Evolutionary conservation across 2,329 filamentous ascomycete species (phyloP), one percentile per base, ranked within the genome.

Genomic region (Herpomyces periplanetae): DNA sequence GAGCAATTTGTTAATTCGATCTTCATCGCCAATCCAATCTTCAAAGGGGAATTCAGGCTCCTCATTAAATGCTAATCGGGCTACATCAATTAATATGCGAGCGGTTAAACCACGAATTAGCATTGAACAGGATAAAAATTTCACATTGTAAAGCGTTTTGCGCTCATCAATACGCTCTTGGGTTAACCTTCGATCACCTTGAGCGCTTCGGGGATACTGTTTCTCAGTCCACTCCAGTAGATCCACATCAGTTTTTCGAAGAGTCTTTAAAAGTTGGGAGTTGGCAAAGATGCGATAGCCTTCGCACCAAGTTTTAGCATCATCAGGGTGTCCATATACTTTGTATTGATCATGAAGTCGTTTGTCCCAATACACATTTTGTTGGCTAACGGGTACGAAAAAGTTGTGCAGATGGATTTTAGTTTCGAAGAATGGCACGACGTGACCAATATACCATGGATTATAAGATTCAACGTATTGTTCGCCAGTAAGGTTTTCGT

Each of bases 91-190:
- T 21, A 88, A 36, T 21, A 91, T 75, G 20, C 69, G 47, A 2
- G 69, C 75, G 20, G 75, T 91, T 68, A 91, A 75, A 8, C 75
- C 75, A 51, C 73, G 88, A 3, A 91, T 71, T 28, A 64, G 58
- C 45, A 16, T 41, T 41, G 17, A 47, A 31, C 2, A 43, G 43
- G 3, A 34, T 27, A n/a, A 35, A 20, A 3, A 19, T 25, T 13
- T 24, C 22, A 38, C 32, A 5, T 38, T 35, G 23, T 47, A 40
- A 24, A 42, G 43, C 25, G 48, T 42, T 22, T 51, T 42, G 8
- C 48, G 28, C 11, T 33, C 22, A 13, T 29, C 31, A 13, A 35
- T 32, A 5, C 11, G 24, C 22, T 20, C 42, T 40, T 33, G 53
- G 38, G 15, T 33, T 39, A 22, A 38, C 8, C 13, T n/a, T 8